A percentile compares a stretch with the other conserved stretches of the same genome.
Conservation (phyloP, 805 yeast genomes). For the Candida glaebosa region DNA sequence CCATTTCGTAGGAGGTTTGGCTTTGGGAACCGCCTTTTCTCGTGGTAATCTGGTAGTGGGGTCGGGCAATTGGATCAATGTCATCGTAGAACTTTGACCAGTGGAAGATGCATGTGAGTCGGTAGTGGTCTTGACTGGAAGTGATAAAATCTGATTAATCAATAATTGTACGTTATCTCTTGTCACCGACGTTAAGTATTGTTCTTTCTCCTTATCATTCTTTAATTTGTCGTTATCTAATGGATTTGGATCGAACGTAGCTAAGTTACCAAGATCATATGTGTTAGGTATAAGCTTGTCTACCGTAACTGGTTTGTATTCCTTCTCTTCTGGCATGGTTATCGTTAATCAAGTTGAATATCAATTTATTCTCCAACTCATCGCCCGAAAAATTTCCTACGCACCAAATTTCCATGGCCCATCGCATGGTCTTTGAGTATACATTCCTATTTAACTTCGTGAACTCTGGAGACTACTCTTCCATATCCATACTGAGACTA, state of each 20-base stretch:
- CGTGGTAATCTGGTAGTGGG: slow-evolving; percentile 83
- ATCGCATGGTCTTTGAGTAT: slow-evolving; percentile 1
- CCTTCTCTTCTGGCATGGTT: slow-evolving; percentile 17
- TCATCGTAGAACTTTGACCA: slow-evolving; percentile 70
- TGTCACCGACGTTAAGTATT: slow-evolving; percentile 58
- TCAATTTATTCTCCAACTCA: neutral
- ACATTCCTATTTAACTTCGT: neutral
- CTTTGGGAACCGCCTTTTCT: slow-evolving; percentile 93
- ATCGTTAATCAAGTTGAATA: neutral
- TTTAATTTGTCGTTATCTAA: slow-evolving; percentile 60
- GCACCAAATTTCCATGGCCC: slow-evolving; percentile 4
- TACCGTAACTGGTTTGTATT: slow-evolving; percentile 73
- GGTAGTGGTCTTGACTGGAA: slow-evolving; percentile 86
- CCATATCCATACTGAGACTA: slow-evolving; percentile 64
- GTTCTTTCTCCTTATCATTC: slow-evolving; percentile 57
- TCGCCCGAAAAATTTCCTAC: slow-evolving; percentile 1
- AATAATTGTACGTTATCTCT: slow-evolving; percentile 92
- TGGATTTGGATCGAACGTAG: slow-evolving; percentile 88
- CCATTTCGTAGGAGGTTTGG: slow-evolving; percentile 93
- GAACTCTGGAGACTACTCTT: slow-evolving; percentile 36
- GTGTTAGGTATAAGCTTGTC: slow-evolving; percentile 87
- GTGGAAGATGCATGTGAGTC: slow-evolving; percentile 58
- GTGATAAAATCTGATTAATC: slow-evolving; percentile 83
- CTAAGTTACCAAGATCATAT: slow-evolving; percentile 86
- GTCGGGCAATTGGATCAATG: slow-evolving; percentile 80